Base-by-base conservation (phyloP, 805 yeast species). In the Saccharomycopsis sp. region DNA sequence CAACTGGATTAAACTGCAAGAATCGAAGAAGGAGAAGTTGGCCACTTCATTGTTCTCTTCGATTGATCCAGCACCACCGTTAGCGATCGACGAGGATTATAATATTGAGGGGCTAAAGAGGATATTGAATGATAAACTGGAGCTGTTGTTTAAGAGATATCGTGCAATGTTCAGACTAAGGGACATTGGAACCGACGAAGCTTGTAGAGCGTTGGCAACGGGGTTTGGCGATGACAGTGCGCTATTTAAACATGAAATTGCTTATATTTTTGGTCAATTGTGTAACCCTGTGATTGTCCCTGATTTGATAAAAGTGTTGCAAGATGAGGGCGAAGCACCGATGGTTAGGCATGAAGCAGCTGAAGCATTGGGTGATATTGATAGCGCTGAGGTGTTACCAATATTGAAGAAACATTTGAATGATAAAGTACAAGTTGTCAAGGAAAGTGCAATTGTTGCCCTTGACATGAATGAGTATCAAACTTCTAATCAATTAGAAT, bases 261-360 rank as follows among this genome's bases (percentile, higher is more conserved):
- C 98, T 20, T 93, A 93, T 60, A 97, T 94, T 4, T 90, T 94
- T 61, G 99, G 99, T 43, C 99, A 93, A 70, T 72, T 93, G 61
- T 85, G 95, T 62, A 87, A 85, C 64, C 96, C 97, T 22, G 85
- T 81, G 29, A 81, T 94, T 31, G 95, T 93, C 28, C 96, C 97
- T 32, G 71, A 90, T 17, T 75, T 94, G 51, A 74, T 87, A 47
- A 80, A 85, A 65, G 87, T 93, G 2, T 74, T 94, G 56, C 79
- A 79, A 55, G 77, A 85, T 62, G 75, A 72, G 48, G 59, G 65
- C 13, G 96, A 93, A 68, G 97, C 95, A 43, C 95, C 94, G 52
- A 93, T 93, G 99, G 98, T 94, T 27, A 83, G 99, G 68, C 99
- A 93, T 62, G 99, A 93, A 68, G 98, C 97, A 47, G 98, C 97